Conservation (phyloP, 108 stramenopile species). For the Pseudonitzschia multistriata region DNA sequence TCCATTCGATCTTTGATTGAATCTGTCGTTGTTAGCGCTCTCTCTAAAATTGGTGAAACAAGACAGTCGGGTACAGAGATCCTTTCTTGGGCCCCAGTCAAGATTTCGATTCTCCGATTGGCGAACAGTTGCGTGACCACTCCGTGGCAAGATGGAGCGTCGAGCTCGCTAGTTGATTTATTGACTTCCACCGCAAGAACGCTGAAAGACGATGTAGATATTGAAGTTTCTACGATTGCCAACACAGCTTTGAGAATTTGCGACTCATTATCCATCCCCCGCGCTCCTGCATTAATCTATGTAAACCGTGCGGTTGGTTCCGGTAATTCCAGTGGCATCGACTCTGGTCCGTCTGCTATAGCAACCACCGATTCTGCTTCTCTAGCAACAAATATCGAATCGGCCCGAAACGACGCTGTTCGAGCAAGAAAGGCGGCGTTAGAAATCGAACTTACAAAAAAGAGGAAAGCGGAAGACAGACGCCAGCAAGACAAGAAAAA, state of each 20-base stretch:
- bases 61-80: background rate
- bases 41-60: background rate
- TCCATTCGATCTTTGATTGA: constrained; percentile 34
- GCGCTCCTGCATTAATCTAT: constrained; percentile 42
- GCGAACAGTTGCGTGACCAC: constrained; percentile 23
- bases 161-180: constrained; percentile 15
- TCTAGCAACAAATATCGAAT: constrained; percentile 15
- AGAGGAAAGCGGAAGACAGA: constrained; percentile 20
- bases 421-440: constrained; percentile 4
- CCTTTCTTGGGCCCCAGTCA: constrained; percentile 17
- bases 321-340: too few relatives aligned
- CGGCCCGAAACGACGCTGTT: constrained; percentile 8
- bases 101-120: constrained; percentile 23
- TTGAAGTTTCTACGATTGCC: constrained; percentile 20
- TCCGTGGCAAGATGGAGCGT: constrained; percentile 50
- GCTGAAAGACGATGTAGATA: constrained; percentile 15
- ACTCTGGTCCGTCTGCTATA: background rate
- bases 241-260: constrained; percentile 28
- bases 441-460: constrained; percentile 21
- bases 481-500: constrained; percentile 24
- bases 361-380: constrained; percentile 4
- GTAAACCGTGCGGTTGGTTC: constrained; percentile 3
- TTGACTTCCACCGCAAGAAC: constrained; percentile 14
- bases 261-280: constrained; percentile 25
- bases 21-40: constrained; percentile 30